Evolutionary conservation across 805 yeast genomes (phyloP).

Genomic region (Saccharomycopsis sp.): DNA sequence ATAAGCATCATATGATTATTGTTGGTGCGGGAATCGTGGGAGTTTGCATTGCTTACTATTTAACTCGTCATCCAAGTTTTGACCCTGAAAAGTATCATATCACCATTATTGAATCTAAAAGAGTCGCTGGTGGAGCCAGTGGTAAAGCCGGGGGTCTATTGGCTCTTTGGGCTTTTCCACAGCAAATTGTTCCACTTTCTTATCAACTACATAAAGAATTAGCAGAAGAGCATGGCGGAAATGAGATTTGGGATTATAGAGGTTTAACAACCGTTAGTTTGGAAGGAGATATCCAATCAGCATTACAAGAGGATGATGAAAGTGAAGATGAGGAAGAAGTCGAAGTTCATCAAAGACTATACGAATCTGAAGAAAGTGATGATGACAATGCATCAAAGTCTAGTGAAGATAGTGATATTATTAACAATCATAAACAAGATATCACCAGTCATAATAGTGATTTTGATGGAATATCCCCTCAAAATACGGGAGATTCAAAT

Average conservation of each 20-base stretch:
- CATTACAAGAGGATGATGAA: conserved; percentile 12
- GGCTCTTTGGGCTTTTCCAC: conserved; percentile 96
- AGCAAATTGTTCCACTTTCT: conserved; percentile 81
- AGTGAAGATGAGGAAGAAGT: conserved; percentile 23
- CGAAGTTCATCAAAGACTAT: no score
- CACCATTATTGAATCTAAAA: conserved; percentile 75
- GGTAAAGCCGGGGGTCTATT: conserved; percentile 96
- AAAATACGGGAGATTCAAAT: no score
- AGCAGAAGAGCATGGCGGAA: conserved; percentile 74
- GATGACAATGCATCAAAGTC: not conserved
- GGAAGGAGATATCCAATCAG: conserved; percentile 60
- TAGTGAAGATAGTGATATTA: not conserved
- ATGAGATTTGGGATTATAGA: conserved; percentile 85
- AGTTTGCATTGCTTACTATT: conserved; percentile 84
- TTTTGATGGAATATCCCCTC: no score
- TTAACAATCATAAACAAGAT: no score
- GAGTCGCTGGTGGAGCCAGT: conserved; percentile 95
- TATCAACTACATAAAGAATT: conserved; percentile 79
- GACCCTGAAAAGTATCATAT: conserved; percentile 66
- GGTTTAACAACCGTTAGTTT: conserved; percentile 75
- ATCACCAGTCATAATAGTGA: no score
- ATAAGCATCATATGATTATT: conserved; percentile 67
- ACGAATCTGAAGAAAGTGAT: conserved; percentile 2
- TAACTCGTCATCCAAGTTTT: conserved; percentile 74
- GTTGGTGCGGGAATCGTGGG: conserved; percentile 97